Conservation (phyloP, 495 filamentous ascomycete genomes). For the Neohortaea acidophila region DNA sequence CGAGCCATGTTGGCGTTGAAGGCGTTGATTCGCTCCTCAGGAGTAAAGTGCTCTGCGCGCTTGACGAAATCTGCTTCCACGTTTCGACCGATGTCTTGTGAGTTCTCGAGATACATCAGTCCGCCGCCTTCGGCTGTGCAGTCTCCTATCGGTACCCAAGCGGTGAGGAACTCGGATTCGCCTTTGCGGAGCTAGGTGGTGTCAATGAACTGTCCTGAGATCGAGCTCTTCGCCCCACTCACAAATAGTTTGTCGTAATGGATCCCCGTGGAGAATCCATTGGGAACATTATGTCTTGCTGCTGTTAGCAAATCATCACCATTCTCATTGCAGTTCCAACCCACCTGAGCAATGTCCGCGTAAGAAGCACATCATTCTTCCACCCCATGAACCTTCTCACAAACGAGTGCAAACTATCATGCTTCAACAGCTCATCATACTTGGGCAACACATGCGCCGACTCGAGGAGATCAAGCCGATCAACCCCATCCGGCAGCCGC, state of each 20-base stretch:
- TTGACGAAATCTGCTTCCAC: slow-evolving; percentile 19
- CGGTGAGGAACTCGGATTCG: slow-evolving; percentile 18
- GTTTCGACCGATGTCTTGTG: slow-evolving; percentile 9
- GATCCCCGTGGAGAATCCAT: slow-evolving; percentile 15
- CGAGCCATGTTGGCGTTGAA: slow-evolving; percentile 20
- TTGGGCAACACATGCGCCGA: slow-evolving; percentile 12
- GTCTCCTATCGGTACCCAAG: slow-evolving; percentile 23
- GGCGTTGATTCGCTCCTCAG: slow-evolving; percentile 15
- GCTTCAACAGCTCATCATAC: slow-evolving; percentile 16
- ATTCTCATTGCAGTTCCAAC: no score
- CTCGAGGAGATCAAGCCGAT: slow-evolving; percentile 6
- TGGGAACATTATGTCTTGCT: slow-evolving; percentile 19
- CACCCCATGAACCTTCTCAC: slow-evolving; percentile 17
- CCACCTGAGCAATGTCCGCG: slow-evolving; percentile 18
- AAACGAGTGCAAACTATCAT: slow-evolving; percentile 13
- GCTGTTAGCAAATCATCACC: not conserved
- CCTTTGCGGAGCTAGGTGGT: slow-evolving; percentile 21
- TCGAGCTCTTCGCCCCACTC: no score
- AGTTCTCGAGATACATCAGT: slow-evolving; percentile 17
- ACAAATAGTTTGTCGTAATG: slow-evolving; percentile 22
- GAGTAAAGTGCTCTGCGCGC: slow-evolving; percentile 11
- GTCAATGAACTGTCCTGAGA: no score
- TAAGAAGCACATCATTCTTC: slow-evolving; percentile 17
- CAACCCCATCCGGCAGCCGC: slow-evolving; percentile 11
- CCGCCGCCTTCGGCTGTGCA: slow-evolving; percentile 15